Evolutionary conservation across 2,329 filamentous ascomycete genomes (phyloP), one percentile per base, ranked within the genome.

Genomic region (Alternaria conjuncta): DNA sequence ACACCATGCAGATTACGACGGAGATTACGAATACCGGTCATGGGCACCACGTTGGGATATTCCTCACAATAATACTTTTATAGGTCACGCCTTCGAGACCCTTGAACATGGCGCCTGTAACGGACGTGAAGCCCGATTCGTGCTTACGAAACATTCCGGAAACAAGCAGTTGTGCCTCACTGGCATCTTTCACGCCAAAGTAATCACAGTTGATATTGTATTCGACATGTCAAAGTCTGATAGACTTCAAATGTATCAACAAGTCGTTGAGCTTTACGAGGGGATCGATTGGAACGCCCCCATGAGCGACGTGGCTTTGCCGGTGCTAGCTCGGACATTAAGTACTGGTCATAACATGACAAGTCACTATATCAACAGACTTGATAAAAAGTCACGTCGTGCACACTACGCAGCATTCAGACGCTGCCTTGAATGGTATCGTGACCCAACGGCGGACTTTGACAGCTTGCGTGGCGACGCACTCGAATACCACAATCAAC

Each of bases 281-380:
- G n/a, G 9, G n/a, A 41, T 41, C 15, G n/a, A 41, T 18, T 41
- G 36, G 36, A 11, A 18, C 2, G 1, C 3, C 9, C 36, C 36
- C 9, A 18, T 18, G n/a, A 11, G n/a, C 15, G 36, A 41, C 9
- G 0, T 6, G 1, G 0, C 36, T 6, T 18, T 41, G 9, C 36
- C 9, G 0, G n/a, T 41, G 15, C 9, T 41, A 41, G 36, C 36
- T 41, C 36, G 36, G 9, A 41, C 36, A 41, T 2, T 41, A 3
- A 41, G 4, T n/a, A 3, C 15, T 41, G 32, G 32, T 41, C 0
- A 0, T 10, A 5, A 2, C 15, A n/a, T 1, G 32, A 4, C 0
- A 15, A 2, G 1, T 8, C 3, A 2, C 0, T 3, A 2, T 36
- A 2, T 41, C 32, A 10, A 10, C 15, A 3, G 0, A 2, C 32